Evolutionary conservation across 208 protist species (phyloP).

Genomic region (Trypanosoma mega): DNA sequence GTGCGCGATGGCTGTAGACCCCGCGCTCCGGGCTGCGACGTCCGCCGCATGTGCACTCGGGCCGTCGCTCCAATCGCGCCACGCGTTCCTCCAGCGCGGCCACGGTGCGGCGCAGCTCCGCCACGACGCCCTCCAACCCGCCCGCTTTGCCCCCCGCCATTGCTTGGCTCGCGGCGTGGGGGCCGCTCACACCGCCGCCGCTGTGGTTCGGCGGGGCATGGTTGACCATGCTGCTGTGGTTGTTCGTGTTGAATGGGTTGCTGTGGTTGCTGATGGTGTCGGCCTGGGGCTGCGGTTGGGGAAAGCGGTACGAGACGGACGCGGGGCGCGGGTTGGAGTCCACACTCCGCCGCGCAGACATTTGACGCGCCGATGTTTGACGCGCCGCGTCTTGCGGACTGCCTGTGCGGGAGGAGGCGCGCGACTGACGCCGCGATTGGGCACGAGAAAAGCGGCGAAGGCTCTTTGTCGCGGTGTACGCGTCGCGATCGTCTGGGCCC

Average conservation of each 20-base stretch:
- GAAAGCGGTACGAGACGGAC: not conserved
- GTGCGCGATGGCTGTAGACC: slow-evolving; percentile 14
- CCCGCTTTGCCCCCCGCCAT: too few species aligned
- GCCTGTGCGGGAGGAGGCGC: slow-evolving; percentile 29
- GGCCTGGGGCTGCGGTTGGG: not conserved
- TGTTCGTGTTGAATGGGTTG: too few species aligned
- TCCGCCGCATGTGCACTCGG: slow-evolving; percentile 29
- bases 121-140: slow-evolving; percentile 42
- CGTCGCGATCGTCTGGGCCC: slow-evolving; percentile 81
- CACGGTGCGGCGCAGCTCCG: slow-evolving; percentile 32
- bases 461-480: slow-evolving; percentile 82
- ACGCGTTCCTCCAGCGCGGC: slow-evolving; percentile 43
- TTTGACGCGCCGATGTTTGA: not conserved
- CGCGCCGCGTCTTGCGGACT: slow-evolving; percentile 1
- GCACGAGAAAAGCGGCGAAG: slow-evolving; percentile 71
- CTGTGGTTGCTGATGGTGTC: slow-evolving; percentile 10
- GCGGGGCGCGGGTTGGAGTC: not conserved
- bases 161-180: not conserved
- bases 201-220: too few species aligned
- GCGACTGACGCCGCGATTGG: slow-evolving; percentile 73
- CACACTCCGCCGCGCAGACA: slow-evolving; percentile 8
- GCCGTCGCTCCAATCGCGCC: slow-evolving; percentile 48
- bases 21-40: not conserved
- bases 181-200: too few species aligned
- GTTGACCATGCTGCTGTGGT: too few species aligned